Evolutionary conservation across 331 rosid genomes (phyloP).

Genomic region (Spiraea crenata): DNA sequence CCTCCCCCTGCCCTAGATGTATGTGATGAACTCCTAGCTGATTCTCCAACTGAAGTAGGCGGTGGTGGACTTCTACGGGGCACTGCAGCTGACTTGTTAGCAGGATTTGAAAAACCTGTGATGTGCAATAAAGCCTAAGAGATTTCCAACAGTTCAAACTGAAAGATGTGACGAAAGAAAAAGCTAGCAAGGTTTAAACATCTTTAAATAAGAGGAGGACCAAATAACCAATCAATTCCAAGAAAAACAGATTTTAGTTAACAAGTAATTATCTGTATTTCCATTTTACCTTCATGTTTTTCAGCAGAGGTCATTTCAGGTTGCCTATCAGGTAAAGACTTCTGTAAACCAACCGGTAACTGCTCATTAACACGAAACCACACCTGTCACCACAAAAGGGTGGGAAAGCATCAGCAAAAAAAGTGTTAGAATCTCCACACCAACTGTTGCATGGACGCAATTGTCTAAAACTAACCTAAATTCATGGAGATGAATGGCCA

Average conservation of each 20-base stretch:
- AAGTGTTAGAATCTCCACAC: slow-evolving; percentile 36
- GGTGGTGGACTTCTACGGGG: slow-evolving; percentile 80
- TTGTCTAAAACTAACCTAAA: slow-evolving; percentile 99
- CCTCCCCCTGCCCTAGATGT: slow-evolving; percentile 52
- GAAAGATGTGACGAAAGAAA: not conserved
- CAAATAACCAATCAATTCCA: slow-evolving; percentile 2
- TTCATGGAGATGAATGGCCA: slow-evolving; percentile 98
- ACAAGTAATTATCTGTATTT: not conserved
- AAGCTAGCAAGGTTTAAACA: not conserved
- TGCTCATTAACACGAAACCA: slow-evolving; percentile 93
- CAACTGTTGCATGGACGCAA: slow-evolving; percentile 55
- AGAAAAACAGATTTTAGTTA: not conserved
- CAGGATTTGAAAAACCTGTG: slow-evolving; percentile 51
- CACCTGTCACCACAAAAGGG: slow-evolving; percentile 54
- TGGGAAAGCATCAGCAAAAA: slow-evolving; percentile 41
- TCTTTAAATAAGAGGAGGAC: not conserved
- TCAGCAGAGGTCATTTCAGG: slow-evolving; percentile 52
- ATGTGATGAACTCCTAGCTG: slow-evolving; percentile 53
- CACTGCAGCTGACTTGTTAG: slow-evolving; percentile 49
- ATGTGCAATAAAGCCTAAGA: slow-evolving; percentile 13
- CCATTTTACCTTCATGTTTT: slow-evolving; percentile 54
- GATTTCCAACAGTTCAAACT: not conserved
- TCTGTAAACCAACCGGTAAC: slow-evolving; percentile 71
- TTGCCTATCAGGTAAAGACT: slow-evolving; percentile 81
- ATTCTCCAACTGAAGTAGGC: slow-evolving; percentile 61